Evolutionary conservation across 805 yeast genomes (phyloP), one percentile per base, ranked within the genome.

Genomic region (Cyberlindnera mycetangii): DNA sequence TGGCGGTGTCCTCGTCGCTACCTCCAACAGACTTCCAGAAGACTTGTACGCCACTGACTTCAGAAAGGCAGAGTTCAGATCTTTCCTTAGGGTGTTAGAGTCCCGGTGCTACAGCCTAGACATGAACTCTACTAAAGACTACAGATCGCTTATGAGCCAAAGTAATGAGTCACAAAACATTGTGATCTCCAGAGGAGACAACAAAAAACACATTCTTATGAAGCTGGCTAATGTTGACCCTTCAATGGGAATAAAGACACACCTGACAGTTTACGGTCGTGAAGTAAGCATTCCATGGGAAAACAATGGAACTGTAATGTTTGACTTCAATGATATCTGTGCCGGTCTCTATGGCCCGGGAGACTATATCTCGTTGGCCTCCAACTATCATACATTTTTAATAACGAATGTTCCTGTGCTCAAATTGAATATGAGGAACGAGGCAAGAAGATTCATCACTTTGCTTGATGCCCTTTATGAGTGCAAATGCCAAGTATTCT

Each of bases 1-100:
- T 11, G 90, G 90, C 3, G 90, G 90, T 5, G 86, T 84, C 0
- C 61, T 84, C 35, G 83, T 84, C 18, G 88, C 89, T 3, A 84
- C 89, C 2, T 79, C 87, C 3, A 84, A 84, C 53, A 71, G 85
- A 57, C 65, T 83, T 14, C 90, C 90, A 0, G 86, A 83, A 52
- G 85, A 83, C 47, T 67, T 84, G 32, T 84, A 84, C 54, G 75
- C 86, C 4, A 80, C 80, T 11, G 81, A 77, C 45, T 82, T 83
- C 60, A 75, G 78, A 49, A 78, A 75, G 52, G 64, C 70, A 5
- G 79, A 79, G 38, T 81, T 84, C 58, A 70, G 72, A 45, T 65
- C 72, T 9, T 84, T 84, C 60, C 76, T 77, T 39, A 67, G 72
- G 11, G 72, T 84, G 3, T 62, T 84, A 27, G 76, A 78, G 50